phyloP scores from a whole-genome alignment of 129 eudicot species.

The Glebionis coronaria region DNA sequence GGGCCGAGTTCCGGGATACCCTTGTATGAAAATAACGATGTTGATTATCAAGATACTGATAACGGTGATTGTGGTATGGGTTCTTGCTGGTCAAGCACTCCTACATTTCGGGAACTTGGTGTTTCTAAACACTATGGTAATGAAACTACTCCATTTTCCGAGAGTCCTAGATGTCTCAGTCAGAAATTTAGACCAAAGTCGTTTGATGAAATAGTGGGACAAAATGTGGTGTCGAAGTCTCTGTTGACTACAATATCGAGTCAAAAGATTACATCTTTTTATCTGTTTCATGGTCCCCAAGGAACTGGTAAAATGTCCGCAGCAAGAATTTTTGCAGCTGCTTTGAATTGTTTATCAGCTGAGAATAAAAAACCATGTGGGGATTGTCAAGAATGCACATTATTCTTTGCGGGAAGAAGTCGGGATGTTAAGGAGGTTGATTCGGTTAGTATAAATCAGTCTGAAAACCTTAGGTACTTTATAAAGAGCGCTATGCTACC shows the following conservation, averaged over 20 bases:
- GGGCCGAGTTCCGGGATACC: conserved; percentile 44
- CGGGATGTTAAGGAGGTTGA: conserved; percentile 82
- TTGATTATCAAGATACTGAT: conserved; percentile 40
- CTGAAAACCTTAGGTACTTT: conserved; percentile 47
- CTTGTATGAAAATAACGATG: conserved; percentile 44
- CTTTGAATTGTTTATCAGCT: conserved; percentile 66
- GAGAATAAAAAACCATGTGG: conserved; percentile 66
- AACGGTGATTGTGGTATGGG: conserved; percentile 67
- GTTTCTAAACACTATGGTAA: conserved; percentile 30
- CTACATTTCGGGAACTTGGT: conserved; percentile 41
- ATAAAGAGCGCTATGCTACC: conserved; percentile 57
- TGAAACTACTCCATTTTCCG: conserved; percentile 49
- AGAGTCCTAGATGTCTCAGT: conserved; percentile 71
- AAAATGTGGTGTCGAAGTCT: conserved; percentile 53
- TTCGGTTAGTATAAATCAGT: conserved; percentile 60
- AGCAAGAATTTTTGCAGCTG: conserved; percentile 88
- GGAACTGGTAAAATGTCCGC: conserved; percentile 94
- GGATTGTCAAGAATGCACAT: conserved; percentile 64
- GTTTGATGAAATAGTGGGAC: conserved; percentile 77
- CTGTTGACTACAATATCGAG: conserved; percentile 52
- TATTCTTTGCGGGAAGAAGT: conserved; percentile 77
- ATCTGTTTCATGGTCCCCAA: conserved; percentile 87
- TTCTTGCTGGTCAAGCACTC: conserved; percentile 79
- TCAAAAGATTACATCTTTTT: conserved; percentile 56
- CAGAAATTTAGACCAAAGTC: conserved; percentile 85